Conservation (phyloP, 768 basidiomycete genomes). For the Pisolithus orientalis region DNA sequence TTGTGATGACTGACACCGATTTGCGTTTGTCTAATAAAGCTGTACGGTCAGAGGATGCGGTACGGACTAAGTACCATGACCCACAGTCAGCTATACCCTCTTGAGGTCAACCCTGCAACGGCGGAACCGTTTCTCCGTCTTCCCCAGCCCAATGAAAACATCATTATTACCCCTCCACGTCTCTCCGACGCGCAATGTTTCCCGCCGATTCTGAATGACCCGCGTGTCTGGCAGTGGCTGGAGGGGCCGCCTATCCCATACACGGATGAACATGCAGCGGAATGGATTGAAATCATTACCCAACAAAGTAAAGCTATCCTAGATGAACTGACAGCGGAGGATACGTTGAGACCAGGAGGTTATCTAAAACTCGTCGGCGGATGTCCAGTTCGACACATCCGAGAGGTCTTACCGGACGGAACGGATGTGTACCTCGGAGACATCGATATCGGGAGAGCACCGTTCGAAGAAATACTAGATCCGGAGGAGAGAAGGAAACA, state of each 20-base stretch:
- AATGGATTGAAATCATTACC: constrained; percentile 28
- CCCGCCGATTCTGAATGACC: constrained; percentile 44
- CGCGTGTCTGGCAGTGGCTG: constrained; percentile 38
- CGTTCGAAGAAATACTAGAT: constrained; percentile 28
- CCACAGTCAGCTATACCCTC: constrained; percentile 27
- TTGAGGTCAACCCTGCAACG: constrained; percentile 35
- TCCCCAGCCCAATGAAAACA: constrained; percentile 40
- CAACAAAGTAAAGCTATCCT: constrained; percentile 17
- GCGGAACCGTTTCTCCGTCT: constrained; percentile 54
- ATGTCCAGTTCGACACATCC: constrained; percentile 44
- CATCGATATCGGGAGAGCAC: constrained; percentile 18
- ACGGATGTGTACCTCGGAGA: constrained; percentile 48
- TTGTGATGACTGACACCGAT: neutral
- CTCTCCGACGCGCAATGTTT: constrained; percentile 33
- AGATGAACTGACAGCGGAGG: constrained; percentile 14
- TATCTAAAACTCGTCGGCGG: constrained; percentile 30
- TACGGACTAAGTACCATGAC: constrained; percentile 7
- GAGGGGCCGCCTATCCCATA: constrained; percentile 52
- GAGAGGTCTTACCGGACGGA: constrained; percentile 52
- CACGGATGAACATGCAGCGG: constrained; percentile 31
- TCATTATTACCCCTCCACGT: constrained; percentile 58
- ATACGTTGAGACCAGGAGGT: constrained; percentile 11
- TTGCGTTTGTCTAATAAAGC: too few relatives aligned
- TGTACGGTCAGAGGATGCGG: too few relatives aligned
- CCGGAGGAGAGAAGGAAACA: constrained; percentile 29